Base-by-base conservation (phyloP, 371 early-diverging fungal species). In the Nematocida ironsii region DNA sequence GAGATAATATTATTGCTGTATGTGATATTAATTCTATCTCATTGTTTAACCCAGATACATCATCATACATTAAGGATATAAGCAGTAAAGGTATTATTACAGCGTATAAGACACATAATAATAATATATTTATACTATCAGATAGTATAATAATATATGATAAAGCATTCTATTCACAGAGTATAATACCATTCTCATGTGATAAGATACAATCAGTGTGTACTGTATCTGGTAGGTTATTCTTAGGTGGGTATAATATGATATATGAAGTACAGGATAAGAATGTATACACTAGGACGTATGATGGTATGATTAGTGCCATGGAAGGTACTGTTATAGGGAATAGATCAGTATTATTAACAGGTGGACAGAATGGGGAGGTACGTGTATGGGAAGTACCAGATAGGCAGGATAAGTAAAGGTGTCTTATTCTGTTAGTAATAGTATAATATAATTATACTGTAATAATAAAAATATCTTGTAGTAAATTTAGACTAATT, bases 181-280 rank as follows among this genome's bases (percentile, higher is more conserved):
- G 47, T 6, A 42, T 27, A 13, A 42, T 78, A 5, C 80, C 80
- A 27, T 57, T 78, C 44, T 61, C 80, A 4, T 68, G 71, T 4
- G 80, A 78, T 4, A 47, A 56, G 11, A 78, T 78, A 5, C 68
- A 69, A 5, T 78, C 71, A 0, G 25, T 27, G n/a, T 78, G 80
- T 57, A 25, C 44, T 18, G 42, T 78, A 0, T 64, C 54, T 5
- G 57, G 57, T 0, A 5, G 80, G 60, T 57, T 78, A 33, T 78
- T 78, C 70, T 57, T 78, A 6, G 80, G 80, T 39, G 80, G 80
- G 16, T 78, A 78, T 71, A 70, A 78, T 23, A 62, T 62, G 62
- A 42, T 78, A n/a, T 78, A 78, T 54, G 80, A 78, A 47, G 48
- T 78, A 7, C 39, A 45, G 5, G 80, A 71, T 23, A 78, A 78